Conservation (phyloP, 129 eudicot species). For the Lonicera japonica region DNA sequence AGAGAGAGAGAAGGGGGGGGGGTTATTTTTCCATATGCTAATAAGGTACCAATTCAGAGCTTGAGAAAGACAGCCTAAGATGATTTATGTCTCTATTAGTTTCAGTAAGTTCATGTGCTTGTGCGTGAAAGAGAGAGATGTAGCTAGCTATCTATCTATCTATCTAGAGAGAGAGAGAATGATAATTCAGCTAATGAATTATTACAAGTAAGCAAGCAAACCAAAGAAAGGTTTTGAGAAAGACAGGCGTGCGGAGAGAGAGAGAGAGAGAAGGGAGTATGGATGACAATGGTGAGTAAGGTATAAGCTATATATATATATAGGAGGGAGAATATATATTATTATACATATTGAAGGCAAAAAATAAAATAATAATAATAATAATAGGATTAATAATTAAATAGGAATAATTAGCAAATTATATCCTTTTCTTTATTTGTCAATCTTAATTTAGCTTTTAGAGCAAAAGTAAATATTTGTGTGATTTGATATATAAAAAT, state of each 20-base stretch:
- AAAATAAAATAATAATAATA: no score
- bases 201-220: not conserved
- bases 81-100: not conserved
- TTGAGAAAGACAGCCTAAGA: conserved; percentile 18
- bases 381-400: not conserved
- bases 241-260: not conserved
- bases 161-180: not conserved
- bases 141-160: no score
- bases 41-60: conserved; percentile 1
- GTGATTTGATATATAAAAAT: conserved; percentile 6
- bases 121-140: conserved; percentile 9
- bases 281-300: not conserved
- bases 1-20: not conserved
- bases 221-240: conserved; percentile 14
- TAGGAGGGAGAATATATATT: not conserved
- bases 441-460: not conserved
- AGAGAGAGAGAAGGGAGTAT: not conserved
- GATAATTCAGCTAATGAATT: not conserved
- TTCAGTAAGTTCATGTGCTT: not conserved
- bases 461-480: not conserved
- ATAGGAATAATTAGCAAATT: not conserved
- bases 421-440: not conserved
- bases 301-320: not conserved
- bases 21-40: not conserved
- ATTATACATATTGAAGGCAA: conserved; percentile 2